Conservation (phyloP, 2,329 filamentous ascomycete genomes). For the Phialophora tarda region DNA sequence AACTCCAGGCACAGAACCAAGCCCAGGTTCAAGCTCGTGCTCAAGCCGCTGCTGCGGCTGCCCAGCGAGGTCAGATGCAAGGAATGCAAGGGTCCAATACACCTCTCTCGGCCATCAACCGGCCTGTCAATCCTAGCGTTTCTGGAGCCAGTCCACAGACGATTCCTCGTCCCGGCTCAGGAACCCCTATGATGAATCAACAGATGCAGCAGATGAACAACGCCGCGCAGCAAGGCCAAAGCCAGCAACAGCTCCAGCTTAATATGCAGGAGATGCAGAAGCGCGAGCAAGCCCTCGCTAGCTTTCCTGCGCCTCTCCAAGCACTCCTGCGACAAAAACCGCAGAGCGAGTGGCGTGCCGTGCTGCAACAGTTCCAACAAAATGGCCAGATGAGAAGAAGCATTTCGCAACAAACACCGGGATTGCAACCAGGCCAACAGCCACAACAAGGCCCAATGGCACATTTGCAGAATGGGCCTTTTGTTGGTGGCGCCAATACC, state of each 20-base stretch:
- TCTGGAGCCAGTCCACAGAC: conserved; percentile 33
- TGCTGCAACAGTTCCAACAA: conserved; percentile 37
- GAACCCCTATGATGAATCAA: conserved; percentile 36
- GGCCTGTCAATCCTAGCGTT: conserved; percentile 46
- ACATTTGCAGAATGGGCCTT: conserved; percentile 33
- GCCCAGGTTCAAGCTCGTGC: conserved; percentile 49
- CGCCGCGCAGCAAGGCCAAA: conserved; percentile 27
- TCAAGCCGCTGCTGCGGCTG: conserved; percentile 48
- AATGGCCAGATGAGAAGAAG: conserved; percentile 36
- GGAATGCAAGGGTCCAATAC: conserved; percentile 50
- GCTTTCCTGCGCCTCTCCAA: conserved; percentile 36
- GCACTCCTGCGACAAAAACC: conserved; percentile 34
- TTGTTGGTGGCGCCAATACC: conserved; percentile 28
- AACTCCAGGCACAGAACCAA: conserved; percentile 49
- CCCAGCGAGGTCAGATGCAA: conserved; percentile 46
- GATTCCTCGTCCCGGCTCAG: conserved; percentile 31
- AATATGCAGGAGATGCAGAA: conserved; percentile 34
- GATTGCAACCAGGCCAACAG: conserved; percentile 23
- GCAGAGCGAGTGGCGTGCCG: conserved; percentile 34
- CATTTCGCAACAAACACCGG: conserved; percentile 38
- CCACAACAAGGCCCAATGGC: conserved; percentile 22
- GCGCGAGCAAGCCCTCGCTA: conserved; percentile 33
- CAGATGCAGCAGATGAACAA: conserved; percentile 31
- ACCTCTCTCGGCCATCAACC: conserved; percentile 49
- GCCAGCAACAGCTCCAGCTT: conserved; percentile 34